phyloP scores from a whole-genome alignment of 352 stramenopile species.

The Phytophthora constricta region DNA sequence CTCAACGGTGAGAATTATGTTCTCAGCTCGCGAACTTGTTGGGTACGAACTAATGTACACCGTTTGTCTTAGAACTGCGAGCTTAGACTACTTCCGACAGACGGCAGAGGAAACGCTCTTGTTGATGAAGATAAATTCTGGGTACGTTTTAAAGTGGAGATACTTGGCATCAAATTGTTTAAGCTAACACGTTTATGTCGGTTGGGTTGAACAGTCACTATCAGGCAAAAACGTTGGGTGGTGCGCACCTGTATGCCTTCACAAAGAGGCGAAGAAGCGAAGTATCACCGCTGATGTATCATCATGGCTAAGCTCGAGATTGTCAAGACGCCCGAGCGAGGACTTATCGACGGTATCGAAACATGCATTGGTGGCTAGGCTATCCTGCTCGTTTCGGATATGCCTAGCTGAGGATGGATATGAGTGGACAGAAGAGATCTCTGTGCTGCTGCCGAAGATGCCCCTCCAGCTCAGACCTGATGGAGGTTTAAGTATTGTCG shows the following conservation, averaged over 20 bases:
- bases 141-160: no score
- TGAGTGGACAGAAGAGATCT: conserved; percentile 60
- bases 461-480: conserved; percentile 40
- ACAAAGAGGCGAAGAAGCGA: conserved; percentile 52
- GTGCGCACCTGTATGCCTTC: conserved; percentile 55
- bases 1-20: conserved; percentile 48
- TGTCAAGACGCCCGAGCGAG: conserved; percentile 49
- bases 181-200: no score
- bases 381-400: conserved; percentile 61
- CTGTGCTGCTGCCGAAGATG: conserved; percentile 45
- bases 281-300: conserved; percentile 56
- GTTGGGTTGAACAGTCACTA: conserved; percentile 38
- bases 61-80: conserved; percentile 28
- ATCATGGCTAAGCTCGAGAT: conserved; percentile 61
- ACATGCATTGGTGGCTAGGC: conserved; percentile 38
- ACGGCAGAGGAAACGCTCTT: conserved; percentile 28
- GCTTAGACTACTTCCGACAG: conserved; percentile 36
- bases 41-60: no score
- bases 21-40: neutral
- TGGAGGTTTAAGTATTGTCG: conserved; percentile 35
- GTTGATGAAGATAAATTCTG: conserved; percentile 14
- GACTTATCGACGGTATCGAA: conserved; percentile 32
- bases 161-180: no score
- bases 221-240: conserved; percentile 38
- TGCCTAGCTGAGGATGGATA: conserved; percentile 40